Evolutionary conservation across 2,329 filamentous ascomycete genomes (phyloP).

Genomic region (Neobulgaria alba): DNA sequence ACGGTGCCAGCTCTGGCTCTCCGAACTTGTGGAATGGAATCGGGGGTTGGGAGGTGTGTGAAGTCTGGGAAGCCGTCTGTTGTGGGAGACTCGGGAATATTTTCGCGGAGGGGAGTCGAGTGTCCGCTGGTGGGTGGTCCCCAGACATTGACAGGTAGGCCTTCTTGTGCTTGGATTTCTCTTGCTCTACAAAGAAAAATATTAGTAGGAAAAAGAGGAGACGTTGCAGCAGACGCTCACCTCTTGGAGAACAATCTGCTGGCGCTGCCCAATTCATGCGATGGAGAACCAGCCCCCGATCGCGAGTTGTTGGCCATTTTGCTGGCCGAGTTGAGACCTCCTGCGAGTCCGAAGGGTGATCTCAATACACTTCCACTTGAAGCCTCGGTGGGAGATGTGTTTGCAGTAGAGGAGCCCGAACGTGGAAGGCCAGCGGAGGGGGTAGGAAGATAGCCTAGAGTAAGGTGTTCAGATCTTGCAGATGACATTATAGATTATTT

Average conservation of each 20-base stretch:
- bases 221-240: constrained; percentile 48
- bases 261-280: constrained; percentile 68
- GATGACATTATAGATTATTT: constrained; percentile 85
- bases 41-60: constrained; percentile 59
- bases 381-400: constrained; percentile 72
- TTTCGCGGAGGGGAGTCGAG: constrained; percentile 91
- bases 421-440: constrained; percentile 21
- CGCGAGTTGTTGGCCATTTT: constrained; percentile 55
- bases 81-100: constrained; percentile 92
- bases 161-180: constrained; percentile 96
- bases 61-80: constrained; percentile 87
- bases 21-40: constrained; percentile 57
- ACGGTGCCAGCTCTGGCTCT: constrained; percentile 88
- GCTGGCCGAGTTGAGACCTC: constrained; percentile 47
- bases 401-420: constrained; percentile 71
- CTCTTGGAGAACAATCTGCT: constrained; percentile 83
- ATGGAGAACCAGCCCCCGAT: constrained; percentile 91
- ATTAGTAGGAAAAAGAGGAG: constrained; percentile 8
- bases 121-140: constrained; percentile 93
- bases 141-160: constrained; percentile 71
- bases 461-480: constrained; percentile 77
- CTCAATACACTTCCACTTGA: constrained; percentile 54
- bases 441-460: constrained; percentile 66
- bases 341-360: constrained; percentile 64
- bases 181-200: constrained; percentile 65